These are phyloP conservation scores for Colletotrichum endophyticum DNA, from an alignment of 2,329 filamentous ascomycete species.

Conservation along the genomic window DNA sequence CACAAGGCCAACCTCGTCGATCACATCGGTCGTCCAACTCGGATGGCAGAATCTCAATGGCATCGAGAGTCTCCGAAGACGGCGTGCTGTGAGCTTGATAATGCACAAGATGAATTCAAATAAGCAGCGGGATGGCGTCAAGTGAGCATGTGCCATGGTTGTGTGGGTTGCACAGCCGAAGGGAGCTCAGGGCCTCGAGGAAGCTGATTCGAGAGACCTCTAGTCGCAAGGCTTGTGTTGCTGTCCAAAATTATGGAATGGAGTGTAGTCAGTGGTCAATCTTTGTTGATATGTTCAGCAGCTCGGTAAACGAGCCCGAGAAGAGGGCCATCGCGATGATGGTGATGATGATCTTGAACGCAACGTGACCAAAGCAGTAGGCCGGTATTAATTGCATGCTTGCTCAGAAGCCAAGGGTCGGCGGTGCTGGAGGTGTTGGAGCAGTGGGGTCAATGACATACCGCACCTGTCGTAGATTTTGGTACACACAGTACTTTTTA, in stretches of 20 bases:
- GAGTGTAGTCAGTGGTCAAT: neutral
- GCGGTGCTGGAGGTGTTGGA: neutral
- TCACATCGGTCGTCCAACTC: neutral
- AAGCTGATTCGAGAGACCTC: neutral
- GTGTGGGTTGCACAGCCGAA: neutral
- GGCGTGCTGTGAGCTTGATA: neutral
- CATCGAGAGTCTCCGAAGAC: neutral
- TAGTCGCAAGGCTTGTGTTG: neutral
- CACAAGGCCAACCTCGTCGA: neutral
- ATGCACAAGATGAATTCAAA: neutral
- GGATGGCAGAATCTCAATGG: neutral
- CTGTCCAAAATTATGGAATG: neutral
- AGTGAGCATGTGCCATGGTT: neutral
- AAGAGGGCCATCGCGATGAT: neutral
- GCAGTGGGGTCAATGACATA: neutral
- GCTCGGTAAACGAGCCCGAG: neutral
- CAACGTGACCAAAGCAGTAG: neutral
- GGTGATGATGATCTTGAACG: neutral
- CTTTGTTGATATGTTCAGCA: neutral
- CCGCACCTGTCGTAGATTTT: neutral
- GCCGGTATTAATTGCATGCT: rapidly evolving
- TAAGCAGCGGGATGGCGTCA: neutral
- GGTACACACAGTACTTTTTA: neutral
- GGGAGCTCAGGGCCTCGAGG: neutral
- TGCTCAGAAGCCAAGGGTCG: neutral